Evolutionary conservation across 2,329 filamentous ascomycete species (phyloP).

Genomic region (Drechslerella coelobrocha): DNA sequence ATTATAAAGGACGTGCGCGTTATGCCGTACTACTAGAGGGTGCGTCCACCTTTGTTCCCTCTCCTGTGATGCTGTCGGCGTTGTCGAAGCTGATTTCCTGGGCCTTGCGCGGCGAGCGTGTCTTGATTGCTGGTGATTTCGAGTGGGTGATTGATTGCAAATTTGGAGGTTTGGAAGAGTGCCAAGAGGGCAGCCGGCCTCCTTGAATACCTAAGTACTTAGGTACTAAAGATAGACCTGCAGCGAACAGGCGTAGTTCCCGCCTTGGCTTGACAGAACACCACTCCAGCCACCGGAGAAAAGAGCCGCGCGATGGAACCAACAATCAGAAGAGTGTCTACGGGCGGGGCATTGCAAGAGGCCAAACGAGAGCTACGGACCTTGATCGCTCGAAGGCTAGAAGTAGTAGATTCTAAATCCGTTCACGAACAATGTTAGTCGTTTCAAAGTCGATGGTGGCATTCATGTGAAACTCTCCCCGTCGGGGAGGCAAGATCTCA

Average conservation of each 20-base stretch:
- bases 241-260: conserved; percentile 31
- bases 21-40: background rate
- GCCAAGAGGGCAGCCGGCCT: background rate
- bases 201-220: background rate
- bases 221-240: background rate
- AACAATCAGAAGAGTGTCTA: conserved; percentile 32
- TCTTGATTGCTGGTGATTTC: background rate
- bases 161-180: background rate
- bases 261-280: conserved; percentile 24
- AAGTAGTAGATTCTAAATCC: conserved; percentile 12
- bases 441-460: background rate
- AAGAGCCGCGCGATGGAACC: conserved; percentile 8
- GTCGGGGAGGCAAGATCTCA: too few relatives aligned
- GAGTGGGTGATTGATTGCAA: background rate
- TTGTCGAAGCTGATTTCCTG: background rate
- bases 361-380: conserved; percentile 35
- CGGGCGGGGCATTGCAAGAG: conserved; percentile 26
- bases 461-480: too few relatives aligned
- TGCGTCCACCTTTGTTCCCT: background rate
- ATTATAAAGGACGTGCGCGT: conserved; percentile 6
- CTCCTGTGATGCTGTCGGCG: background rate
- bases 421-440: conserved; percentile 43
- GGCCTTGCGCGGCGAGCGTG: background rate
- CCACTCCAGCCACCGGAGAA: background rate
- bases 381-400: conserved; percentile 18